Evolutionary conservation across 169 alveolate species (phyloP).

Genomic region (Plasmodium knowlesi): DNA sequence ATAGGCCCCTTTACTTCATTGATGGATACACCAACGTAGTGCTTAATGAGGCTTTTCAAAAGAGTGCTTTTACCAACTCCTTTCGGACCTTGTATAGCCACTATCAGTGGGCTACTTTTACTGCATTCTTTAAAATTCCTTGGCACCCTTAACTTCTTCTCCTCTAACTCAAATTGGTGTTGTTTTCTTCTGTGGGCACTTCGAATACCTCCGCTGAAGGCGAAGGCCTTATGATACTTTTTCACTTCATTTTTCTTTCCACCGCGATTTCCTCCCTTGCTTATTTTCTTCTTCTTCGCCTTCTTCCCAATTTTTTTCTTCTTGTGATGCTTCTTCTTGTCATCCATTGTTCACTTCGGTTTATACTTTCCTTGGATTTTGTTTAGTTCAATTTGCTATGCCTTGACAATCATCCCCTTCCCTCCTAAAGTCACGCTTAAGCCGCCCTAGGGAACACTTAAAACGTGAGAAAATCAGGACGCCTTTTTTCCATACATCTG

Average conservation of each 20-base stretch:
- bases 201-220: conserved; percentile 93
- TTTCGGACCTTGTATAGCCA: conserved; percentile 95
- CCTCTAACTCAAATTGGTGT: conserved; percentile 89
- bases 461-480: too few relatives aligned
- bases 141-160: conserved; percentile 87
- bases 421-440: not conserved
- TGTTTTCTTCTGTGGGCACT: conserved; percentile 93
- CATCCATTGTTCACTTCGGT: conserved; percentile 24
- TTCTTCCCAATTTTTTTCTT: conserved; percentile 71
- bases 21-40: conserved; percentile 91
- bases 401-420: not conserved
- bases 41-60: conserved; percentile 96
- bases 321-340: conserved; percentile 77
- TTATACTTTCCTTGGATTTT: too few relatives aligned
- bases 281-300: conserved; percentile 73
- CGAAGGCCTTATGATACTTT: conserved; percentile 92
- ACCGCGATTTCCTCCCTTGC: conserved; percentile 70
- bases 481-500: not conserved
- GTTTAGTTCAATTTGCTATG: too few relatives aligned
- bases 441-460: not conserved
- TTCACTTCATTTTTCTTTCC: conserved; percentile 33
- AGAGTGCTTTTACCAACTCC: conserved; percentile 97
- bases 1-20: conserved; percentile 93
- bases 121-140: conserved; percentile 88
- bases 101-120: conserved; percentile 91